phyloP scores from a whole-genome alignment of 768 basidiomycete species.

The Mycena rosella region DNA sequence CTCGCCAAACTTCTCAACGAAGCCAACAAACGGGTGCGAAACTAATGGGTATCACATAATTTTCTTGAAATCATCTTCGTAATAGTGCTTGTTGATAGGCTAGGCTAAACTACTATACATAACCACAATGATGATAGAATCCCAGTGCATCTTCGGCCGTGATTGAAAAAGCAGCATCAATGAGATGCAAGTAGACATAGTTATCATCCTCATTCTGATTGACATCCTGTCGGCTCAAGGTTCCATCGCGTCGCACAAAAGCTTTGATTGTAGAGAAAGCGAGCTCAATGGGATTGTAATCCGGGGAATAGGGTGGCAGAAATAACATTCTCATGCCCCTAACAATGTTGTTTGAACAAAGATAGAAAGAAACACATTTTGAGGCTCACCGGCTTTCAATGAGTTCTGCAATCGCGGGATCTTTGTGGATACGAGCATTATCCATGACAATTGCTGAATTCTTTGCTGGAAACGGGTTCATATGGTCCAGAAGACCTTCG shows the following conservation, averaged over 20 bases:
- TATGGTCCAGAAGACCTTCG: conserved; percentile 46
- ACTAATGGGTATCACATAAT: neutral
- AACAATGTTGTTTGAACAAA: neutral
- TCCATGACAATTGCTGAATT: too few species aligned
- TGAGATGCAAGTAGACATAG: conserved; percentile 24
- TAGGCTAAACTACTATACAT: conserved; percentile 8
- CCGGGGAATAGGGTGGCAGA: conserved; percentile 54
- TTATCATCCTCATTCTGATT: conserved; percentile 17
- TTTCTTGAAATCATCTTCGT: neutral
- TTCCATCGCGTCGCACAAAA: conserved; percentile 27
- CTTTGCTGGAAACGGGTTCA: conserved; percentile 51
- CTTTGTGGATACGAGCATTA: conserved; percentile 50
- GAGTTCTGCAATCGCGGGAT: conserved; percentile 41
- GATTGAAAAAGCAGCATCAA: too few species aligned
- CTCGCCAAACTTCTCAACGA: neutral
- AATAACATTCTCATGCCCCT: conserved; percentile 41
- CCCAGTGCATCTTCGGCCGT: conserved; percentile 9
- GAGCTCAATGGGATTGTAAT: too few species aligned
- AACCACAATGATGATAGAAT: conserved; percentile 26
- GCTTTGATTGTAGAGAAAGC: conserved; percentile 41
- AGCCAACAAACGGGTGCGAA: too few species aligned
- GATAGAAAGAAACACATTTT: neutral
- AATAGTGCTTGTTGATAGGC: neutral
- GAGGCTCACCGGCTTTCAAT: conserved; percentile 45
- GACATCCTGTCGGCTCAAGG: conserved; percentile 15